These are phyloP conservation scores for Komagataella phaffii DNA, from an alignment of 805 yeast species.

Conservation along the genomic window DNA sequence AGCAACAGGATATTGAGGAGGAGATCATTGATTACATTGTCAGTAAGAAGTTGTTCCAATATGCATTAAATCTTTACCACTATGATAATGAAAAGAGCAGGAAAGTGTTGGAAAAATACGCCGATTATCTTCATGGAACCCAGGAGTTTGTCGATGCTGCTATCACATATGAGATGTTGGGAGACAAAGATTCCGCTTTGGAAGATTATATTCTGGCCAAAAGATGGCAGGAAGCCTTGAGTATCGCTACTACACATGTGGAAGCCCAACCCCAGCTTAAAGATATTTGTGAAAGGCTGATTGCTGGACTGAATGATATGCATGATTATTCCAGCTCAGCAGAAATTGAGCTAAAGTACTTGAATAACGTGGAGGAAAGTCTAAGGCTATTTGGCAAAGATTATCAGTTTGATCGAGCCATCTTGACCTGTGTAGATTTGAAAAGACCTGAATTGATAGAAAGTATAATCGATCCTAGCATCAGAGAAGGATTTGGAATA, in stretches of 20 bases:
- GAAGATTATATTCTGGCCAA: conserved; percentile 58
- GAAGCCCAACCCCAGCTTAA: conserved; percentile 23
- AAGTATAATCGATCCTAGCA: conserved; percentile 51
- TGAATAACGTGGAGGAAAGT: conserved; percentile 49
- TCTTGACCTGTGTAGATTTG: conserved; percentile 42
- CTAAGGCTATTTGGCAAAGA: conserved; percentile 61
- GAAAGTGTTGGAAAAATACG: conserved; percentile 45
- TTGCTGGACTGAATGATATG: conserved; percentile 45
- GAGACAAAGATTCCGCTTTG: conserved; percentile 43
- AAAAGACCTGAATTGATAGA: conserved; percentile 32
- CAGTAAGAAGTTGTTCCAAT: conserved; percentile 53
- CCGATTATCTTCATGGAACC: conserved; percentile 40
- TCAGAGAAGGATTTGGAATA: conserved; percentile 80
- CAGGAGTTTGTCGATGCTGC: conserved; percentile 68
- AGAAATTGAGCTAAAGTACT: conserved; percentile 48
- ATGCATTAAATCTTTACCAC: conserved; percentile 51
- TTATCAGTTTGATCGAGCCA: conserved; percentile 63
- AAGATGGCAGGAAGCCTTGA: conserved; percentile 76
- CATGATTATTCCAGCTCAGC: conserved; percentile 77
- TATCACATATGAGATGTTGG: conserved; percentile 58
- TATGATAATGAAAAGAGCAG: conserved; percentile 42
- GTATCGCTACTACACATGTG: conserved; percentile 29
- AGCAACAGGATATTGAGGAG: conserved; percentile 20
- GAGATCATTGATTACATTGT: conserved; percentile 62
- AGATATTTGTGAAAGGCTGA: conserved; percentile 46